Evolutionary conservation across 805 yeast genomes (phyloP).

Genomic region (Tetrapisispora phaffii): DNA sequence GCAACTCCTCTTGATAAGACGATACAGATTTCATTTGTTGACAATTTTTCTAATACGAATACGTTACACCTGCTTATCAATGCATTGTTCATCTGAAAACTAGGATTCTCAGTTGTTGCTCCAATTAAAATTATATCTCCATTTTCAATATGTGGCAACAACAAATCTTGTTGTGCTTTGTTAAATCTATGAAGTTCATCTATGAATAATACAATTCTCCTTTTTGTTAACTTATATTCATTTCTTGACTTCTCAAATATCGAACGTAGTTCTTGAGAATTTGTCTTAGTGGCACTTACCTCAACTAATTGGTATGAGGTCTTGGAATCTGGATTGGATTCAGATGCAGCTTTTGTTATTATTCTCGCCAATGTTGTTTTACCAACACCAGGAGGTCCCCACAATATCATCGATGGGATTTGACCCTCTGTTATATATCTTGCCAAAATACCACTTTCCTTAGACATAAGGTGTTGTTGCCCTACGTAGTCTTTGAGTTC

Average conservation of each 20-base stretch:
- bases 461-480: constrained; percentile 66
- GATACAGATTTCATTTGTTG: constrained; percentile 37
- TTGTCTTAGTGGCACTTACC: constrained; percentile 70
- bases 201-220: constrained; percentile 64
- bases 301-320: constrained; percentile 49
- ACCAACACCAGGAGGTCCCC: constrained; percentile 94
- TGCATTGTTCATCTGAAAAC: constrained; percentile 72
- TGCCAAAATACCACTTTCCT: constrained; percentile 48
- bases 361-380: constrained; percentile 79
- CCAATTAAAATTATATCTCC: constrained; percentile 81
- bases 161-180: constrained; percentile 77
- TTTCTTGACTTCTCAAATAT: constrained; percentile 39
- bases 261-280: constrained; percentile 47
- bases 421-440: constrained; percentile 52
- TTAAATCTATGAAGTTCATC: constrained; percentile 91
- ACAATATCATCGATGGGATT: constrained; percentile 76
- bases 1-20: constrained; percentile 52
- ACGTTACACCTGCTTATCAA: constrained; percentile 76
- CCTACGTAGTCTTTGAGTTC: constrained; percentile 68
- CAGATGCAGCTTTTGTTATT: constrained; percentile 24
- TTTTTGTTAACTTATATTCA: constrained; percentile 33
- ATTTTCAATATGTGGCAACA: constrained; percentile 73
- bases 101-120: constrained; percentile 96
- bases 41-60: constrained; percentile 53
- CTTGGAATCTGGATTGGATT: not conserved